Evolutionary conservation across 1,139 yeast genomes (phyloP).

Genomic region (Meyerozyma elateridarum): DNA sequence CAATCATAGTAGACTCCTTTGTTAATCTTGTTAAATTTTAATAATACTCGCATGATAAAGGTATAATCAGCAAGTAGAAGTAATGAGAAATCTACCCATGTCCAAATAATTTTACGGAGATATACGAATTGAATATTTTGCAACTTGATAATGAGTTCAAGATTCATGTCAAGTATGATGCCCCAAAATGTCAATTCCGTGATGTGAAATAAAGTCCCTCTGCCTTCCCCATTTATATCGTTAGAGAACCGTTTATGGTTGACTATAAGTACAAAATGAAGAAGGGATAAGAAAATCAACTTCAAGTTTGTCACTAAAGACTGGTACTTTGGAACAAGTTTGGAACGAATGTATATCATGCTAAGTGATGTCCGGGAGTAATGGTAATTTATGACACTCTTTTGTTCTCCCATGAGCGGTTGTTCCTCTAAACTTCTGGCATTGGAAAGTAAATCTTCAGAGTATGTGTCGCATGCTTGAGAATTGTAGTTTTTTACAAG

Average conservation of each 20-base stretch:
- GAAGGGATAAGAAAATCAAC: conserved; percentile 26
- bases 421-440: conserved; percentile 31
- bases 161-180: conserved; percentile 31
- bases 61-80: conserved; percentile 28
- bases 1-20: conserved; percentile 24
- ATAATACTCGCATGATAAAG: conserved; percentile 20
- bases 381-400: conserved; percentile 31
- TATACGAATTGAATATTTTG: conserved; percentile 38
- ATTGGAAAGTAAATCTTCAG: conserved; percentile 24
- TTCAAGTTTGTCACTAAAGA: conserved; percentile 38
- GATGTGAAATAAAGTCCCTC: conserved; percentile 5
- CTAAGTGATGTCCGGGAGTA: conserved; percentile 27
- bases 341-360: conserved; percentile 28
- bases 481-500: conserved; percentile 19
- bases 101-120: conserved; percentile 38
- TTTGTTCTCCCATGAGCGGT: conserved; percentile 21
- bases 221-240: conserved; percentile 5
- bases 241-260: conserved; percentile 17
- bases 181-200: conserved; percentile 30
- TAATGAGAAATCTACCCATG: conserved; percentile 34
- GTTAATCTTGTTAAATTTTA: conserved; percentile 10
- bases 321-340: conserved; percentile 41
- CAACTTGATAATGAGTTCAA: conserved; percentile 37
- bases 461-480: conserved; percentile 7
- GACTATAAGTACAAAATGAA: conserved; percentile 31